phyloP scores from a whole-genome alignment of 2,329 filamentous ascomycete genomes.

The Trichoderma sp. region DNA sequence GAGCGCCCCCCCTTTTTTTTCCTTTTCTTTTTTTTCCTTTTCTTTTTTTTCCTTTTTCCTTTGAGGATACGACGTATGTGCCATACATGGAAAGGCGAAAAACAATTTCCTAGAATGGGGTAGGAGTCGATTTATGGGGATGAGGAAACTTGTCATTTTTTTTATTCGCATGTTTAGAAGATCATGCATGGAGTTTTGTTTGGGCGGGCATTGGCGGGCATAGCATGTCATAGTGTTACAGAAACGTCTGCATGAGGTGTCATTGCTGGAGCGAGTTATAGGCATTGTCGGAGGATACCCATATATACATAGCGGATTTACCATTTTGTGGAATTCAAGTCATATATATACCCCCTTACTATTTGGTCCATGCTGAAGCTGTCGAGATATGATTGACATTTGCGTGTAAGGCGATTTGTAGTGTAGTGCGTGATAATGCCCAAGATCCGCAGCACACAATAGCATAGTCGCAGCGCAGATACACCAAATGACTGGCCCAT shows the following conservation, averaged over 20 bases:
- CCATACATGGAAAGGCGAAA: background rate
- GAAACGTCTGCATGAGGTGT: conserved; percentile 20
- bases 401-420: background rate
- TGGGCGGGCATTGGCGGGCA: conserved; percentile 17
- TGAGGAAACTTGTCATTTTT: background rate
- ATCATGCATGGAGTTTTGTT: conserved; percentile 18
- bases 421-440: background rate
- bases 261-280: conserved; percentile 27
- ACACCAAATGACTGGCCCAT: background rate
- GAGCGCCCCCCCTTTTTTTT: background rate
- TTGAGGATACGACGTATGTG: background rate
- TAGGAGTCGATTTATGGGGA: conserved; percentile 10
- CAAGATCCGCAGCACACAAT: background rate
- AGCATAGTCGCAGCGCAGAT: background rate
- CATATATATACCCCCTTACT: background rate
- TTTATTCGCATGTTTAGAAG: conserved; percentile 5
- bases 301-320: conserved; percentile 25
- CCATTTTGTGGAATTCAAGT: conserved; percentile 14
- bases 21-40: background rate
- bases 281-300: conserved; percentile 32
- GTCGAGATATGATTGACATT: background rate
- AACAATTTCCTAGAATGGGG: background rate
- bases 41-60: background rate
- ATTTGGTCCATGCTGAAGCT: background rate
- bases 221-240: conserved; percentile 20